phyloP scores from a whole-genome alignment of 1,284 basidiomycete genomes.

The Rhodotorula glutinis region DNA sequence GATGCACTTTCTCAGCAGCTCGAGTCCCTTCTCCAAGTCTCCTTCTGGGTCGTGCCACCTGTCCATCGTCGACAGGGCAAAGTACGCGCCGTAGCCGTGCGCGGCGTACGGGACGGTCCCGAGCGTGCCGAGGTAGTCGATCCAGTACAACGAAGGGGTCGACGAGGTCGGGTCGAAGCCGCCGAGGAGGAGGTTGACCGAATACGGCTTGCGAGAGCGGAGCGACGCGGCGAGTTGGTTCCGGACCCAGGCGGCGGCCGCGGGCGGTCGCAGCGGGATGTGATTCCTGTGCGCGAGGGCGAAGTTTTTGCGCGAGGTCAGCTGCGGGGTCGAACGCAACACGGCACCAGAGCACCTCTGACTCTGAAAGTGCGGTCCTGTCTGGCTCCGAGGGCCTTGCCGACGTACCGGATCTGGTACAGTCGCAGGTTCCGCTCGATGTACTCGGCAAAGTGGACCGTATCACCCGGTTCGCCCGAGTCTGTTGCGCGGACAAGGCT shows the following conservation, averaged over 20 bases:
- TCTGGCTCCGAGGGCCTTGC: too few relatives aligned
- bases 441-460: conserved; percentile 93
- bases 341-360: too few relatives aligned
- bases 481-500: conserved; percentile 4
- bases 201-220: conserved; percentile 81
- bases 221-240: conserved; percentile 83
- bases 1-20: conserved; percentile 77
- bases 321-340: too few relatives aligned
- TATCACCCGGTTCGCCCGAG: conserved; percentile 67
- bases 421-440: conserved; percentile 92
- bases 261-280: conserved; percentile 80
- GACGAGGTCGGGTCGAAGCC: conserved; percentile 73
- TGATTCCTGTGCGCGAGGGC: conserved; percentile 56
- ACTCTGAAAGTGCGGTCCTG: too few relatives aligned
- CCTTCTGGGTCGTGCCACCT: conserved; percentile 82
- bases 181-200: conserved; percentile 88
- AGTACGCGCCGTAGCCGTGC: conserved; percentile 92
- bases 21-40: conserved; percentile 77
- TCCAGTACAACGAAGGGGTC: conserved; percentile 80
- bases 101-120: conserved; percentile 87
- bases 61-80: conserved; percentile 87
- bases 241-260: conserved; percentile 92
- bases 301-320: too few relatives aligned
- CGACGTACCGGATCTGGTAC: conserved; percentile 82
- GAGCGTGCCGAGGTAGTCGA: conserved; percentile 91